phyloP scores from a whole-genome alignment of 2,329 filamentous ascomycete species.

The Cephalotrichum gorgonifer region DNA sequence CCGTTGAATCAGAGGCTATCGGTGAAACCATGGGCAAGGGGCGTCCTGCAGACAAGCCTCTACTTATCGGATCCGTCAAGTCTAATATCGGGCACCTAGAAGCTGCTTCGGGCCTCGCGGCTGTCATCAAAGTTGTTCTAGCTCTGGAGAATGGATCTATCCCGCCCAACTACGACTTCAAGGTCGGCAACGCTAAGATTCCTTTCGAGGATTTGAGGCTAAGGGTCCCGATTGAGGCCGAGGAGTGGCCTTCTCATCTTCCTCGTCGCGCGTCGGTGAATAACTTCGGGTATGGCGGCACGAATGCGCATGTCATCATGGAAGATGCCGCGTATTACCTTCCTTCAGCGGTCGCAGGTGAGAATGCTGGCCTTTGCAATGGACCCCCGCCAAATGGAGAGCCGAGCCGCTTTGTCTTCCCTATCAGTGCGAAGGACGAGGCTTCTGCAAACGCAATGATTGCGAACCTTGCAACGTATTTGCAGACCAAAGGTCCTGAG shows the following conservation, averaged over 20 bases:
- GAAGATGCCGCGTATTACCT: slow-evolving; percentile 7
- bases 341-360: background rate
- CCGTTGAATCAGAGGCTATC: slow-evolving; percentile 15
- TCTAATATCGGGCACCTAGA: slow-evolving; percentile 16
- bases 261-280: slow-evolving; percentile 12
- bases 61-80: slow-evolving; percentile 14
- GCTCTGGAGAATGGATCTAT: slow-evolving; percentile 13
- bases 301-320: slow-evolving; percentile 17
- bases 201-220: slow-evolving; percentile 8
- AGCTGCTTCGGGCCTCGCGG: slow-evolving; percentile 12
- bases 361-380: background rate
- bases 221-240: slow-evolving; percentile 6
- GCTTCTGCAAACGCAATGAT: no score
- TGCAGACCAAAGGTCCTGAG: no score
- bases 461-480: no score
- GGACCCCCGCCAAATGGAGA: no score
- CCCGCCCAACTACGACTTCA: slow-evolving; percentile 11
- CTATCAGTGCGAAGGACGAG: no score
- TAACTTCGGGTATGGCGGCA: slow-evolving; percentile 18
- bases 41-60: background rate
- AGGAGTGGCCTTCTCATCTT: no score
- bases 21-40: slow-evolving; percentile 6
- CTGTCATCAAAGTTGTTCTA: slow-evolving; percentile 17
- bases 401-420: no score
- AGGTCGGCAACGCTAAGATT: slow-evolving; percentile 13